Conservation (phyloP, 805 yeast species). For the Pichia cabralensis region DNA sequence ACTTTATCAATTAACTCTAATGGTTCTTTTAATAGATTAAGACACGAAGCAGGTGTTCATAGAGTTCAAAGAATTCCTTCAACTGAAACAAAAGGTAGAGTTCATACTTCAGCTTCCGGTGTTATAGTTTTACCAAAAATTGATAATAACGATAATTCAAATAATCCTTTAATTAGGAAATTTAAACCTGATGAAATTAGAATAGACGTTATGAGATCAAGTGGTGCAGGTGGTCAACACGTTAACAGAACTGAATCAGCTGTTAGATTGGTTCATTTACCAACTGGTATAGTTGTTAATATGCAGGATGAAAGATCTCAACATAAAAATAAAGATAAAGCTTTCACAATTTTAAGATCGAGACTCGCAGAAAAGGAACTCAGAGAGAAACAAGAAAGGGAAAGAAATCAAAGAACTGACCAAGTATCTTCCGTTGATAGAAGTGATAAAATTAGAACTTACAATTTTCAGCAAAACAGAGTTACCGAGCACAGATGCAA, state of each 20-base stretch:
- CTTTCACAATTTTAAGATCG: slow-evolving; percentile 72
- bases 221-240: slow-evolving; percentile 98
- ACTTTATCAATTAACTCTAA: slow-evolving; percentile 62
- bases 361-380: slow-evolving; percentile 76
- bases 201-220: slow-evolving; percentile 93
- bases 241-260: slow-evolving; percentile 97
- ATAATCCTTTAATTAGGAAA: slow-evolving; percentile 32
- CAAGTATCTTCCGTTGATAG: slow-evolving; percentile 88
- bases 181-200: slow-evolving; percentile 84
- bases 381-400: slow-evolving; percentile 51
- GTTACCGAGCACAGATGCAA: slow-evolving; percentile 93
- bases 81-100: slow-evolving; percentile 88
- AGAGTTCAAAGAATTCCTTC: slow-evolving; percentile 90
- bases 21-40: slow-evolving; percentile 63
- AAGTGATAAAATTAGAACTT: slow-evolving; percentile 87
- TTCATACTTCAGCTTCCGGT: slow-evolving; percentile 94
- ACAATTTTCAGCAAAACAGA: slow-evolving; percentile 86
- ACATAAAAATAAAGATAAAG: slow-evolving; percentile 88
- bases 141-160: slow-evolving; percentile 40
- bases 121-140: slow-evolving; percentile 86
- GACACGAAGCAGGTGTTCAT: slow-evolving; percentile 92
- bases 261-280: slow-evolving; percentile 83
- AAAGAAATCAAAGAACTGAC: slow-evolving; percentile 56
- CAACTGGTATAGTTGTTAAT: slow-evolving; percentile 79
- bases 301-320: slow-evolving; percentile 96